phyloP scores from a whole-genome alignment of 768 basidiomycete species.

The Amanita molliuscula region DNA sequence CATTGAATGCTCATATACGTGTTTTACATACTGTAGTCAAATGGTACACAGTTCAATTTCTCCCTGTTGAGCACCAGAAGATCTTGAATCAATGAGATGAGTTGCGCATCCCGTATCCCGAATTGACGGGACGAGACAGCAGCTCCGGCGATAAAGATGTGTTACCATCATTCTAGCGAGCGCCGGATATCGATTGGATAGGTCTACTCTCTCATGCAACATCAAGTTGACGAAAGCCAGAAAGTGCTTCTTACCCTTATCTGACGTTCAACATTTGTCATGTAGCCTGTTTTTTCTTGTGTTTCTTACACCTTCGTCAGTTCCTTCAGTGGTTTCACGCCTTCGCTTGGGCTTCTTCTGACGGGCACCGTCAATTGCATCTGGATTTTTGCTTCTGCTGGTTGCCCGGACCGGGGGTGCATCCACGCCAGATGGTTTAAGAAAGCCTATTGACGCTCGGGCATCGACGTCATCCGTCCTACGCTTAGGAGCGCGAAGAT shows the following conservation, averaged over 20 bases:
- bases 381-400: slow-evolving; percentile 6
- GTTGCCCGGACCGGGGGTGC: slow-evolving; percentile 30
- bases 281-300: slow-evolving; percentile 19
- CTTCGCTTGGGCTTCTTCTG: slow-evolving; percentile 22
- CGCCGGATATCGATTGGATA: too few species aligned
- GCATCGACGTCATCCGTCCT: slow-evolving; percentile 1
- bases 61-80: too few species aligned
- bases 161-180: too few species aligned
- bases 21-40: too few species aligned
- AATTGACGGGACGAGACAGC: too few species aligned
- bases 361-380: slow-evolving; percentile 17
- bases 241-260: not conserved
- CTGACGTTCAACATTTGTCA: not conserved
- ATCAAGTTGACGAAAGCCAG: too few species aligned
- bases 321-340: slow-evolving; percentile 13
- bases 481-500: slow-evolving; percentile 23
- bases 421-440: slow-evolving; percentile 51
- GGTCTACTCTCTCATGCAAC: too few species aligned
- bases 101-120: too few species aligned
- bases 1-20: too few species aligned
- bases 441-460: slow-evolving; percentile 19
- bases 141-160: too few species aligned
- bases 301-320: slow-evolving; percentile 20
- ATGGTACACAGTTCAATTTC: too few species aligned
- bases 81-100: too few species aligned